A percentile compares a stretch with the other conserved stretches of the same genome.
These are phyloP conservation scores for Ascochyta koolunga DNA, from an alignment of 2,329 filamentous ascomycete genomes.

Conservation along the genomic window DNA sequence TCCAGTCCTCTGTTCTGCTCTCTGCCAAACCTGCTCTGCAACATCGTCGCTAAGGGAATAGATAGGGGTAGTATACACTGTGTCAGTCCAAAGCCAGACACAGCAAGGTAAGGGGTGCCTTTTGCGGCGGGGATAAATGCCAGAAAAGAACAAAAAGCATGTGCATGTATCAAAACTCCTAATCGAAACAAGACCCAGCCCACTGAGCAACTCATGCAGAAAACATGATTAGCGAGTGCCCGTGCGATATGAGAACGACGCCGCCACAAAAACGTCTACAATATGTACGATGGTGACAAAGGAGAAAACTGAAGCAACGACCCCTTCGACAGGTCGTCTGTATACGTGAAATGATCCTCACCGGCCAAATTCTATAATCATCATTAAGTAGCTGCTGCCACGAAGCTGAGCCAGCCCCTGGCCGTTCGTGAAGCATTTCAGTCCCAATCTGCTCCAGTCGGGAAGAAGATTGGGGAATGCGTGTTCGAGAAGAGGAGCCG, in stretches of 20 bases:
- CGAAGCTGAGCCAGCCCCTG: constrained; percentile 24
- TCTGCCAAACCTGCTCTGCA: constrained; percentile 21
- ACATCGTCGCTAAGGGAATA: constrained; percentile 24
- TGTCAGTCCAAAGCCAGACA: constrained; percentile 27
- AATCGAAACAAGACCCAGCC: constrained; percentile 35
- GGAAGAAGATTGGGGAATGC: constrained; percentile 31
- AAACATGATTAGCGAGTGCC: constrained; percentile 45
- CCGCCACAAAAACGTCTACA: constrained; percentile 43
- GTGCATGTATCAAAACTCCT: constrained; percentile 46
- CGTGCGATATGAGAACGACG: constrained; percentile 35
- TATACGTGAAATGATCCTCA: constrained; percentile 45
- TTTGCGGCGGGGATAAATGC: constrained; percentile 20
- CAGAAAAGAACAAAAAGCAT: constrained; percentile 34
- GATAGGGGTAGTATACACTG: constrained; percentile 37
- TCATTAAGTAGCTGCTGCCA: constrained; percentile 44
- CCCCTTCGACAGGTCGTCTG: constrained; percentile 32
- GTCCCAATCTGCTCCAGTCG: constrained; percentile 18
- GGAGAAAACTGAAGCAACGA: constrained; percentile 36
- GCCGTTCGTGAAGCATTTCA: constrained; percentile 31
- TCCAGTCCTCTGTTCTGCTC: constrained; percentile 5
- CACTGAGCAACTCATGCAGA: constrained; percentile 44
- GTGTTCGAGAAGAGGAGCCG: constrained; percentile 36
- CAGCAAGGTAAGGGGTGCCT: constrained; percentile 16
- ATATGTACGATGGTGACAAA: constrained; percentile 48
- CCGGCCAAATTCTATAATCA: constrained; percentile 42